phyloP scores from a whole-genome alignment of 2,329 filamentous ascomycete genomes.

The Botrytis pseudocinerea region DNA sequence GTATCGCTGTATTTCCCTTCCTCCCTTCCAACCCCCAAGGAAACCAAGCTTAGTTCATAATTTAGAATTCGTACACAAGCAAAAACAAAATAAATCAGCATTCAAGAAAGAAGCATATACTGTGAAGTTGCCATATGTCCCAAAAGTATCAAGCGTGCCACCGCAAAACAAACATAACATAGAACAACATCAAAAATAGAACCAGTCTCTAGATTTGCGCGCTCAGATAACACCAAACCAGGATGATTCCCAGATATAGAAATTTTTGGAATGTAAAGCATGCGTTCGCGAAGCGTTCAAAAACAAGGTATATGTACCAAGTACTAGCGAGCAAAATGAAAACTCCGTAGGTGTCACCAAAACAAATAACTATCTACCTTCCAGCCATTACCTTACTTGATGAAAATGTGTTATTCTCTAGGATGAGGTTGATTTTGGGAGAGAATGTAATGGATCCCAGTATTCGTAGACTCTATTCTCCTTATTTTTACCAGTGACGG shows the following conservation, averaged over 20 bases:
- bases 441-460: slow-evolving; percentile 49
- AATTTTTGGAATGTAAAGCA: not conserved
- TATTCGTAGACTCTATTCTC: slow-evolving; percentile 56
- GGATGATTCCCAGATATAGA: not conserved
- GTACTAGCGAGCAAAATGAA: not conserved
- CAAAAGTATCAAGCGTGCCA: not conserved
- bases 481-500: slow-evolving; percentile 49
- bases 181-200: not conserved
- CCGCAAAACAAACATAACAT: not conserved
- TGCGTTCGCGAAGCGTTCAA: not conserved
- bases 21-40: not conserved
- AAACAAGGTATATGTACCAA: not conserved
- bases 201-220: not conserved
- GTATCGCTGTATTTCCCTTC: not conserved
- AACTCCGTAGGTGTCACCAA: slow-evolving; percentile 12
- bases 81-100: not conserved
- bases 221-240: not conserved
- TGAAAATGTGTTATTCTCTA: not conserved
- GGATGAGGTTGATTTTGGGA: slow-evolving; percentile 4
- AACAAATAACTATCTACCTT: slow-evolving; percentile 16
- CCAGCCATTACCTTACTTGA: slow-evolving; percentile 7
- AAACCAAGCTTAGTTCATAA: not conserved
- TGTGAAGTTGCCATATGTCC: slow-evolving; percentile 20
- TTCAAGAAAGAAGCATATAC: slow-evolving; percentile 1
- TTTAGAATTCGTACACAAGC: not conserved